Evolutionary conservation across 1,284 basidiomycete species (phyloP).

Genomic region (Leccinum subfulvum): DNA sequence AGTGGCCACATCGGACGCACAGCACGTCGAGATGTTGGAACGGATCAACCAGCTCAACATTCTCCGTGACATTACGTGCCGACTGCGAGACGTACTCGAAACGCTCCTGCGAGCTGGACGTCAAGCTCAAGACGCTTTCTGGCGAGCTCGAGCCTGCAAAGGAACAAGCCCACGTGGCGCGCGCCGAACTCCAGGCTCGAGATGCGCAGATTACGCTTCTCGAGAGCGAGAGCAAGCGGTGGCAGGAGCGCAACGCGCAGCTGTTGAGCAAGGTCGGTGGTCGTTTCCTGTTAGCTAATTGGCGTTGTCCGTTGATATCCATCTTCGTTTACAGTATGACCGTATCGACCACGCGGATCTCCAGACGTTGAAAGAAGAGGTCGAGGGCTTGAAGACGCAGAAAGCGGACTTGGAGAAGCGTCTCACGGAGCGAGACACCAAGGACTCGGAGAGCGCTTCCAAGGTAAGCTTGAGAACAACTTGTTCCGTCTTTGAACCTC

Average conservation of each 20-base stretch:
- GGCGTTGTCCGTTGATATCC: background rate
- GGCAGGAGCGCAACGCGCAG: slow-evolving; percentile 83
- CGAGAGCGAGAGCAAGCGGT: slow-evolving; percentile 77
- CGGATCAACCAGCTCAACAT: slow-evolving; percentile 87
- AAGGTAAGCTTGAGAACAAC: slow-evolving; percentile 28
- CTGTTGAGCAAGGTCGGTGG: slow-evolving; percentile 72
- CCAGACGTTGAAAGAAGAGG: slow-evolving; percentile 76
- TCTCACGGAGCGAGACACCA: slow-evolving; percentile 41
- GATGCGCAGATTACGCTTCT: slow-evolving; percentile 69
- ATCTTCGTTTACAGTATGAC: slow-evolving; percentile 58
- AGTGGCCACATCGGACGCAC: slow-evolving; percentile 67
- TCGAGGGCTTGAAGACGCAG: slow-evolving; percentile 53
- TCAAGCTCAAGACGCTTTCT: slow-evolving; percentile 57
- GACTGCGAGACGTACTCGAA: slow-evolving; percentile 70
- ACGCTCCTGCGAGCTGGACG: slow-evolving; percentile 64
- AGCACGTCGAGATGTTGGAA: slow-evolving; percentile 84
- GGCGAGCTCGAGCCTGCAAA: slow-evolving; percentile 74
- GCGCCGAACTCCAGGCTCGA: slow-evolving; percentile 75
- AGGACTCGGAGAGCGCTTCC: slow-evolving; percentile 39
- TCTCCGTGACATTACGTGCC: slow-evolving; percentile 73
- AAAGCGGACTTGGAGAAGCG: slow-evolving; percentile 41
- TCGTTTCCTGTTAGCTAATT: background rate
- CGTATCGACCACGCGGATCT: slow-evolving; percentile 86
- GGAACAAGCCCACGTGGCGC: slow-evolving; percentile 64
- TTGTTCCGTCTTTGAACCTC: background rate